These are phyloP conservation scores for Arabidopsis lyrata DNA, from an alignment of 441 rosid genomes.

Conservation along the genomic window DNA sequence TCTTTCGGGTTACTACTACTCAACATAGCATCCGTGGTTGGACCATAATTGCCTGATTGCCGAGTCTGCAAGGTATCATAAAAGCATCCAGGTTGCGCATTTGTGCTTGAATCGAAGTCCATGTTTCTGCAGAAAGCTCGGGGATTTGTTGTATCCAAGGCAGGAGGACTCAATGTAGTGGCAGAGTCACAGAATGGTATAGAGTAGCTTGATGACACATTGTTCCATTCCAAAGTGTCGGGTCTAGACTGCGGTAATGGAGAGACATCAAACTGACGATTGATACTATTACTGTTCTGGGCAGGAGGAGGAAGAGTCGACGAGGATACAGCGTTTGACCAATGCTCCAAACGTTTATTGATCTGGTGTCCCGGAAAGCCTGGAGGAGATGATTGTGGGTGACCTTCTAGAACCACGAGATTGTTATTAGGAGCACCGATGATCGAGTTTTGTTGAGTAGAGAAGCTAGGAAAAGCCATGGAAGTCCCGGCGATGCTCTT, in stretches of 20 bases:
- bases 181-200: constrained; percentile 45
- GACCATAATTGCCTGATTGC: constrained; percentile 48
- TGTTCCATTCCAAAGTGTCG: constrained; percentile 39
- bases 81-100: constrained; percentile 43
- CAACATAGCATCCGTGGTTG: constrained; percentile 51
- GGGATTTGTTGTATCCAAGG: constrained; percentile 52
- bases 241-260: constrained; percentile 34
- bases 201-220: constrained; percentile 31
- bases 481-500: constrained; percentile 11
- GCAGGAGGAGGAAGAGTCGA: constrained; percentile 41
- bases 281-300: constrained; percentile 43
- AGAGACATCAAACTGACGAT: constrained; percentile 37
- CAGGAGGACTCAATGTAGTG: constrained; percentile 31
- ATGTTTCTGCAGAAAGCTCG: constrained; percentile 46
- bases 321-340: constrained; percentile 57
- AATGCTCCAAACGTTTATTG: constrained; percentile 56
- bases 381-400: constrained; percentile 37
- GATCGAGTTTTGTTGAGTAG: constrained; percentile 52
- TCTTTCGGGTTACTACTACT: constrained; percentile 49
- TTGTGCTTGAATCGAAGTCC: constrained; percentile 54
- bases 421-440: constrained; percentile 45
- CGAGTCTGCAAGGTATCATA: constrained; percentile 50
- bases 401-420: constrained; percentile 44
- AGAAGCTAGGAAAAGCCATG: constrained; percentile 52
- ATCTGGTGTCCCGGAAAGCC: constrained; percentile 46